Evolutionary conservation across 164 flowering plant species (phyloP).

Genomic region (Tetrastigma voinierianum): DNA sequence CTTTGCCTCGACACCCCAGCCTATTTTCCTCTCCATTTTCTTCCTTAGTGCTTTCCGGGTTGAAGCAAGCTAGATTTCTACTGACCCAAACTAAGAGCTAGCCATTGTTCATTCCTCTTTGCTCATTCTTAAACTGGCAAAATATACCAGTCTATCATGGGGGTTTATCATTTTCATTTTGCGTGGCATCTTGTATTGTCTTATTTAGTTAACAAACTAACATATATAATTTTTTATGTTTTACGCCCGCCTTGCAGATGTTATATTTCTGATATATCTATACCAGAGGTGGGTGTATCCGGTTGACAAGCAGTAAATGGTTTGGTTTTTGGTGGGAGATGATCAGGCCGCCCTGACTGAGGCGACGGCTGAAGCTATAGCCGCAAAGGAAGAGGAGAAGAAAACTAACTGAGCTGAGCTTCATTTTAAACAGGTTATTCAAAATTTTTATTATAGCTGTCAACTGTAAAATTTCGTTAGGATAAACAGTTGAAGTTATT

Average conservation of each 20-base stretch:
- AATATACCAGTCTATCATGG: no score
- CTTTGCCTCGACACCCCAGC: no score
- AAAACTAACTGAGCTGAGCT: conserved; percentile 69
- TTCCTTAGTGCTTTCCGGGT: no score
- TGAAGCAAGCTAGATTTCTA: no score
- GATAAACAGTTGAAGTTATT: neutral
- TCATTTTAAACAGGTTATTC: neutral
- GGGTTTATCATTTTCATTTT: neutral
- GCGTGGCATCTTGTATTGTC: neutral
- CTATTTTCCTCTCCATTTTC: no score
- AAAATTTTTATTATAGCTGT: neutral
- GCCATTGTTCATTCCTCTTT: no score
- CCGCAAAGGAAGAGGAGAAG: conserved; percentile 60
- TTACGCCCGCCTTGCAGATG: conserved; percentile 62
- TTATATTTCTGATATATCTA: conserved; percentile 79
- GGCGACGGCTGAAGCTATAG: conserved; percentile 10
- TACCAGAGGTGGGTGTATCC: conserved; percentile 95
- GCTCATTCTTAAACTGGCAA: no score
- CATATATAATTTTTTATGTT: neutral
- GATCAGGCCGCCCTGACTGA: conserved; percentile 28
- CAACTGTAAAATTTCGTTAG: conserved; percentile 4
- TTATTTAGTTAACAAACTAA: neutral
- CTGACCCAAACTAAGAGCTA: no score
- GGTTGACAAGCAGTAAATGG: conserved; percentile 82
- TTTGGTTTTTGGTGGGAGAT: conserved; percentile 94